Conservation (phyloP, 768 basidiomycete genomes). For the Piloderma croceum region DNA sequence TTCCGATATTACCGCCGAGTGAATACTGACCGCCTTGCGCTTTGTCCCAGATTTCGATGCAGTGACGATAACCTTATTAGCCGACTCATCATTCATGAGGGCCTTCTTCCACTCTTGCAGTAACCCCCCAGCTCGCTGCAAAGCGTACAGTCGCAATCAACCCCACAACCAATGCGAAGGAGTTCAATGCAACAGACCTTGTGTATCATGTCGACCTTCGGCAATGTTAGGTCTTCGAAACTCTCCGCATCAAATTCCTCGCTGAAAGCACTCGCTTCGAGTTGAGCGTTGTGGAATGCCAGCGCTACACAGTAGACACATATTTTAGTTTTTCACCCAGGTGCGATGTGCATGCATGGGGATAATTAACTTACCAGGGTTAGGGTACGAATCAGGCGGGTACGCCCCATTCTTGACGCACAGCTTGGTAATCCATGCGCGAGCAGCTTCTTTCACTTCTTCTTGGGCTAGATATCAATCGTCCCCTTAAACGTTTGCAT, state of each 20-base stretch:
- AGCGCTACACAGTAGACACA: slow-evolving; percentile 46
- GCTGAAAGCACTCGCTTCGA: slow-evolving; percentile 89
- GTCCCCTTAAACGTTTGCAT: neutral
- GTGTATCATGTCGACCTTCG: slow-evolving; percentile 73
- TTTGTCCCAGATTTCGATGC: slow-evolving; percentile 46
- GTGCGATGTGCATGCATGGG: neutral
- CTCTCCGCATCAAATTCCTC: slow-evolving; percentile 76
- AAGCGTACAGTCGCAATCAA: slow-evolving; percentile 5
- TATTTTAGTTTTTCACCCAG: neutral
- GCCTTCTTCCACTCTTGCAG: slow-evolving; percentile 68
- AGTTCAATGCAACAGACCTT: slow-evolving; percentile 44
- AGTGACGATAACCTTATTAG: slow-evolving; percentile 40
- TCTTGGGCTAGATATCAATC: slow-evolving; percentile 51
- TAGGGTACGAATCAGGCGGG: slow-evolving; percentile 83
- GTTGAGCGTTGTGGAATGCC: slow-evolving; percentile 81
- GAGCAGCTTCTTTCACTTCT: slow-evolving; percentile 59
- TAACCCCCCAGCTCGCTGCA: slow-evolving; percentile 60
- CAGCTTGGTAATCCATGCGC: slow-evolving; percentile 72
- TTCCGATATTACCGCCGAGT: slow-evolving; percentile 5
- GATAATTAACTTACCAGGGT: slow-evolving; percentile 63
- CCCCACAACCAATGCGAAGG: slow-evolving; percentile 19
- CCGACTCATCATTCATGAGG: slow-evolving; percentile 59
- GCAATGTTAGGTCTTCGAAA: slow-evolving; percentile 79
- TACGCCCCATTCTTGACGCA: slow-evolving; percentile 75
- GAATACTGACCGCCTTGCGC: slow-evolving; percentile 60